Percentiles rank a stretch among this genome's conserved stretches.
Evolutionary conservation across 2,329 filamentous ascomycete genomes (phyloP).

Genomic region (Xylaria sp.): DNA sequence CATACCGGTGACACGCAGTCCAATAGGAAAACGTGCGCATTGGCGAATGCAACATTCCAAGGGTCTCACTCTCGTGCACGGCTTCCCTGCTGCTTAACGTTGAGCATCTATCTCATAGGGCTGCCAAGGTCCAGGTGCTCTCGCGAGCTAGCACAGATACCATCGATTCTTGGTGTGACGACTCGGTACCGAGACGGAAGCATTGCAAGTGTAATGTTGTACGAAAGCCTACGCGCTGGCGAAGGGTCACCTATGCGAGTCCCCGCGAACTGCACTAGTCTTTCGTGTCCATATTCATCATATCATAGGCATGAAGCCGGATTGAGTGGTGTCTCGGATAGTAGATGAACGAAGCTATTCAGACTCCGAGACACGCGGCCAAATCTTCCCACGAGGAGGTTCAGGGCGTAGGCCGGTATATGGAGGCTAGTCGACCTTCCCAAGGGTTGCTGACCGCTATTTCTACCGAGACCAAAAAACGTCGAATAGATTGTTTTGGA

Average conservation of each 20-base stretch:
- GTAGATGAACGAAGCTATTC: too few species aligned
- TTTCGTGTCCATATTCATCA: background rate
- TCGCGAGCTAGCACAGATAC: slow-evolving; percentile 8
- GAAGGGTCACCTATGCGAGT: too few species aligned
- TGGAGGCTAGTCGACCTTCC: too few species aligned
- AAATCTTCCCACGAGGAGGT: too few species aligned
- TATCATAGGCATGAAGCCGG: background rate
- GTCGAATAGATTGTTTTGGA: background rate
- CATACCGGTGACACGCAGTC: slow-evolving; percentile 29
- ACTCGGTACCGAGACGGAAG: background rate
- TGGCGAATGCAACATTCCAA: background rate
- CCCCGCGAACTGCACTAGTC: too few species aligned
- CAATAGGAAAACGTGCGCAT: slow-evolving; percentile 20
- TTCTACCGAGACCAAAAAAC: slow-evolving; percentile 4
- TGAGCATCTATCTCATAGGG: background rate
- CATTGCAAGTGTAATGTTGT: background rate
- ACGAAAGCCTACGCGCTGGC: too few species aligned
- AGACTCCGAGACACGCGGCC: too few species aligned
- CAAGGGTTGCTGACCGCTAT: slow-evolving; percentile 26
- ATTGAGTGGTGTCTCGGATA: background rate
- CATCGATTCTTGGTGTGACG: background rate
- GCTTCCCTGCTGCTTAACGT: slow-evolving; percentile 7
- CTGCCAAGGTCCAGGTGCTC: background rate
- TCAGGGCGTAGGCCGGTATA: too few species aligned
- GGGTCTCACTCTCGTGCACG: background rate